A percentile compares a stretch with the other conserved stretches of the same genome.
Conservation (phyloP, 2,329 filamentous ascomycete genomes). For the Colletotrichum sansevieriae region DNA sequence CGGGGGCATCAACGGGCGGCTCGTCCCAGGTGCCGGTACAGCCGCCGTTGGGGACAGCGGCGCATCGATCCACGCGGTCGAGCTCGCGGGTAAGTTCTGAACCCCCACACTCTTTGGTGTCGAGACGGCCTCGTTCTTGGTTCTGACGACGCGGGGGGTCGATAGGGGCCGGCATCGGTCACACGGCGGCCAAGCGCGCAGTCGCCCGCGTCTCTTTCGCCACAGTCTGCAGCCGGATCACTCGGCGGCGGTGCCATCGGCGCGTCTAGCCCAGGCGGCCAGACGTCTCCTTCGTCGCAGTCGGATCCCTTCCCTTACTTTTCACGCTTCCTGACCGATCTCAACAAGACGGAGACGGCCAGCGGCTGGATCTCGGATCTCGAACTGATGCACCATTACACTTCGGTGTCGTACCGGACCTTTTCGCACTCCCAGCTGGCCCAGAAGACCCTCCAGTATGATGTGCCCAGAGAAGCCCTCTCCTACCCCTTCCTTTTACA, state of each 20-base stretch:
- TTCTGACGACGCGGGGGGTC: slow-evolving; percentile 18
- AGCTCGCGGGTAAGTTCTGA: slow-evolving; percentile 26
- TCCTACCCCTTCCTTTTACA: slow-evolving; percentile 49
- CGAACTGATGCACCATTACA: slow-evolving; percentile 54
- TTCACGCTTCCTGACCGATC: slow-evolving; percentile 44
- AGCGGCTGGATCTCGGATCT: slow-evolving; percentile 53
- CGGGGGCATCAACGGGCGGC: slow-evolving; percentile 12
- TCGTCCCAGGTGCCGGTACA: slow-evolving; percentile 20
- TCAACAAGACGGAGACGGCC: slow-evolving; percentile 42
- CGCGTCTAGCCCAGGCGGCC: slow-evolving; percentile 23
- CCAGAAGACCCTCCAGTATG: slow-evolving; percentile 45
- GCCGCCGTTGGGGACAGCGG: slow-evolving; percentile 6
- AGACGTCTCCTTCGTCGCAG: slow-evolving; percentile 27
- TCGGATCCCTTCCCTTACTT: slow-evolving; percentile 44
- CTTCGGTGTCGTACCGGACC: slow-evolving; percentile 48
- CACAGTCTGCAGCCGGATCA: slow-evolving; percentile 31
- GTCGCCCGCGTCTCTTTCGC: slow-evolving; percentile 31
- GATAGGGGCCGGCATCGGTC: slow-evolving; percentile 24
- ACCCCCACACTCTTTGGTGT: not conserved
- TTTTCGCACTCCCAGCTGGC: slow-evolving; percentile 45
- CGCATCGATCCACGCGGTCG: slow-evolving; percentile 22
- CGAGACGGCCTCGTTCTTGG: slow-evolving; percentile 23
- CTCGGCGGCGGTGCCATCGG: slow-evolving; percentile 21
- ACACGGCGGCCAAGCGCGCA: slow-evolving; percentile 36
- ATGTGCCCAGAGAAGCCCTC: slow-evolving; percentile 47